Evolutionary conservation across 208 protist genomes (phyloP), one percentile per base, ranked within the genome.

Genomic region (Phytomonas francai): DNA sequence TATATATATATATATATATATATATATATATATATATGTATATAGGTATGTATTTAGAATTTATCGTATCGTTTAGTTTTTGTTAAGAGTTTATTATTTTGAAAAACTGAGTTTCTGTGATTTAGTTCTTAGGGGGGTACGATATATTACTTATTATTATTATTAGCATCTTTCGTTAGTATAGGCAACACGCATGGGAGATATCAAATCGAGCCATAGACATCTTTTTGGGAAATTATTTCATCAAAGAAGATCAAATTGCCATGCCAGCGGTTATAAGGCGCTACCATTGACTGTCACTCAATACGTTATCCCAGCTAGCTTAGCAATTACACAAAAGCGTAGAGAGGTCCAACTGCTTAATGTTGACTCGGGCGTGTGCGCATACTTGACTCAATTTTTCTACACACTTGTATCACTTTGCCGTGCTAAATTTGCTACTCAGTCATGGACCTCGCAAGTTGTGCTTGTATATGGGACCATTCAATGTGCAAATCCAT

Each of bases 1-100:
- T 32, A 60, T 60, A 60, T 60, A 60, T 62, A 62, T 39, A 22
- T 4, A 25, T 63, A 36, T 63, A 16, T 19, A 58, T 32, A 32
- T 63, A 63, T 34, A 39, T 39, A 25, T 63, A 12, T 22, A 32
- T 56, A 58, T 56, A 7, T 25, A n/a, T 39, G 1, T 25, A 8
- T 6, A 54, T 54, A 5, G 5, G 0, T 7, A 0, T 54, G 45
- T 22, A 19, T 51, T 11, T 19, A 25, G 22, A 54, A n/a, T n/a
- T n/a, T n/a, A n/a, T 54, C 6, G 4, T 54, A 25, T 0, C 19
- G 45, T 54, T 25, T 16, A 7, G 19, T 22, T 54, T 25, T 22
- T 22, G 25, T 54, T 54, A 54, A 25, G 0, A 54, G 5, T 54
- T 25, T 54, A 25, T 25, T 54, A 8, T 19, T 7, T 54, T 22